Percentiles rank a stretch among this genome's conserved stretches.
Evolutionary conservation across 768 basidiomycete genomes (phyloP).

Genomic region (Neoboletus magnificus): DNA sequence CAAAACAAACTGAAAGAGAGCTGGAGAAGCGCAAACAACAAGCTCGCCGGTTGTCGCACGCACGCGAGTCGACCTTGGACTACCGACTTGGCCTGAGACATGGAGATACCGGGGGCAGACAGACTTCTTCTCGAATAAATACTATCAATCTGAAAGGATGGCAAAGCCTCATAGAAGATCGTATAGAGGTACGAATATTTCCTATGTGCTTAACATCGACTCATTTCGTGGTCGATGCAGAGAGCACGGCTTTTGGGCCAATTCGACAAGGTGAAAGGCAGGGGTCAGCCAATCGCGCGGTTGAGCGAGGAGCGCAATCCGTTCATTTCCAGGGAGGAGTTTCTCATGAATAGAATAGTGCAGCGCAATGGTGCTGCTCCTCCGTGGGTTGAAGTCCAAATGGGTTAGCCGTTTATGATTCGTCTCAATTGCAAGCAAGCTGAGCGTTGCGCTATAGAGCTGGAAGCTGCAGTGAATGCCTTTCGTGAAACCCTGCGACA

Average conservation of each 20-base stretch:
- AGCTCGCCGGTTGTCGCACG: slow-evolving; percentile 56
- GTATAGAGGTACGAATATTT: slow-evolving; percentile 60
- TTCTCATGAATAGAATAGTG: slow-evolving; percentile 82
- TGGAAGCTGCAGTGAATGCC: slow-evolving; percentile 56
- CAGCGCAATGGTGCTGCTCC: slow-evolving; percentile 80
- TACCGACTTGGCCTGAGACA: slow-evolving; percentile 61
- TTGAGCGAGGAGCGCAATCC: slow-evolving; percentile 52
- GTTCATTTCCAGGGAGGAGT: slow-evolving; percentile 73
- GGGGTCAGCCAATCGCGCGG: slow-evolving; percentile 48
- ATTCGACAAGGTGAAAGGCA: slow-evolving; percentile 71
- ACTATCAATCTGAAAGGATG: slow-evolving; percentile 72
- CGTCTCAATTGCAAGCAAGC: neutral
- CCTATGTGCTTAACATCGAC: neutral
- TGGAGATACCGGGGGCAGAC: neutral
- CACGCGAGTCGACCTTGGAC: slow-evolving; percentile 72
- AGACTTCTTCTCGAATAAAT: slow-evolving; percentile 37
- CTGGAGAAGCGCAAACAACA: slow-evolving; percentile 48
- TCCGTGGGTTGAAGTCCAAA: slow-evolving; percentile 83
- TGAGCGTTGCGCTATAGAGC: slow-evolving; percentile 41
- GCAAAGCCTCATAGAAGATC: slow-evolving; percentile 71
- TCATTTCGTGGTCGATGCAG: slow-evolving; percentile 32
- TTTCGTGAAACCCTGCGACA: slow-evolving; percentile 65
- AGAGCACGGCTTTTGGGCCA: slow-evolving; percentile 63
- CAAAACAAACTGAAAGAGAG: slow-evolving; percentile 46
- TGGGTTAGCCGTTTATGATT: slow-evolving; percentile 41